Evolutionary conservation across 2,329 filamentous ascomycete genomes (phyloP), one percentile per base, ranked within the genome.

Genomic region (Didymella glomerata): DNA sequence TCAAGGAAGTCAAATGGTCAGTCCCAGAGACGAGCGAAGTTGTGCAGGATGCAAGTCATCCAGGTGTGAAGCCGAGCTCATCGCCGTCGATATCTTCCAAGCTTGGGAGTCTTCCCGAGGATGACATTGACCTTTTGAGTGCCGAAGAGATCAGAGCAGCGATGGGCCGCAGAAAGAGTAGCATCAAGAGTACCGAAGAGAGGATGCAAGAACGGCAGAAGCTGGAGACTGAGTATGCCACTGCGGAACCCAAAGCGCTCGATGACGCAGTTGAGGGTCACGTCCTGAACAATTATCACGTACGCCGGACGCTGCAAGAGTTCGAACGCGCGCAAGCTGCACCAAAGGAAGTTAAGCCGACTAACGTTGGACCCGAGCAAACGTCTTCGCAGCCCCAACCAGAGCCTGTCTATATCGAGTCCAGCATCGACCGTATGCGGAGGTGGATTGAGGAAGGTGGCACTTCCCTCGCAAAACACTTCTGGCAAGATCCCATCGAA

Each of bases 51-150:
- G n/a, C 9, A 14, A 16, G 20, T 4, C 11, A 27, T 8, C 4
- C 20, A 18, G 41, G n/a, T 2, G 14, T 20, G 11, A 40, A 36
- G 13, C 13, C 32, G 18, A 6, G 14, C 1, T 16, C 18, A 30
- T 24, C 52, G 22, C 60, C 55, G 40, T 69, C 70, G 46, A 66
- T 69, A 46, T 67, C 67, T 5, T 62, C 72, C 0, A 70, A 71
- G 11, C 66, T 80, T 6, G 64, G 66, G 6, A 73, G 71, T 7
- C 61, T 77, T 11, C 75, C 77, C 1, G 61, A 75, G 42, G 68
- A 78, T 41, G 78, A 81, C 52, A 65, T 81, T 18, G 79, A 82
- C 47, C 68, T 75, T 7, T 66, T 82, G 27, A 80, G 73, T 47
- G 77, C 79, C 4, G 72, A 71, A 13, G 71, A 77, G 22, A 74